Base-by-base conservation (phyloP, 1,139 yeast species). In the Yamadazyma epiphylla region DNA sequence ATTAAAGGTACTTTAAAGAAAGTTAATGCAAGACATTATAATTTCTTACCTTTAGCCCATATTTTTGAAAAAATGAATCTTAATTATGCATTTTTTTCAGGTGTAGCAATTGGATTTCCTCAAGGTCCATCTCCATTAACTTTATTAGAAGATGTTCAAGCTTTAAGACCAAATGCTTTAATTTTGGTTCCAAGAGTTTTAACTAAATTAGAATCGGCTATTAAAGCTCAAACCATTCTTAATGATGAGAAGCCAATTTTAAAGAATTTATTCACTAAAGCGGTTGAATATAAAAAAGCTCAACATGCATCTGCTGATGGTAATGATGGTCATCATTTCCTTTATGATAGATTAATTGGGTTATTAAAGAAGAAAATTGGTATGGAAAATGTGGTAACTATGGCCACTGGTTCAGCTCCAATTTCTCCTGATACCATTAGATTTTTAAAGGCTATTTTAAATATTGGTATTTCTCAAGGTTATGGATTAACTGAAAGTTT, bases 401-500 rank as follows among this genome's bases (percentile, higher is more conserved):
- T 72, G 35, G 53, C 71, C 19, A 66, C 80, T 16, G 94, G 94
- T 2, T 79, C 88, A 20, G 94, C 94, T 4, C 94, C 94, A 13
- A 73, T 84, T 33, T 60, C 82, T 14, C 65, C 71, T 13, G 76
- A 72, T 22, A 78, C 86, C 8, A 58, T 80, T 28, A 55, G 63
- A 31, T 82, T 81, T 49, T 56, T 84, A 47, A 77, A 74, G 48
- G 74, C 78, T n/a, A 70, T 80, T 2, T 63, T 83, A 25, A 74
- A 74, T 30, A 52, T 72, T 33, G 82, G 81, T 14, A 49, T 82
- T 32, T 53, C 64, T 21, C 89, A 83, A 55, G 94, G 94, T 14
- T 84, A 83, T 51, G 94, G 94, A 2, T 61, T 80, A 37, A 84
- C 94, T 4, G 94, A 84, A 52, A 64, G 84, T 2, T 77, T 77